These are phyloP conservation scores for Lycium barbarum DNA, from an alignment of 257 asterid genomes.

Conservation along the genomic window DNA sequence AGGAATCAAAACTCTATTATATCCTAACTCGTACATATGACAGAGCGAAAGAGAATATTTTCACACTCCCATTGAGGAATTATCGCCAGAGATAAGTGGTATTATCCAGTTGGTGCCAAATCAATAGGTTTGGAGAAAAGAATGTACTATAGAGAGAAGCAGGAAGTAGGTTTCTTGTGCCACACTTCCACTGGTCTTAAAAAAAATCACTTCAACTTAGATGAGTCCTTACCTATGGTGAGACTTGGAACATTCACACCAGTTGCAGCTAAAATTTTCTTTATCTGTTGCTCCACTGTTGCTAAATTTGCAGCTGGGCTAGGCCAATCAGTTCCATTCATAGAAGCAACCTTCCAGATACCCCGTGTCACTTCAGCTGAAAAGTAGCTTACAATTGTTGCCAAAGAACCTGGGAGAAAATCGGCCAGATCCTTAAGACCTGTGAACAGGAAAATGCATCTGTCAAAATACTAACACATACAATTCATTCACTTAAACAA, in stretches of 20 bases:
- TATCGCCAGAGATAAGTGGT: neutral
- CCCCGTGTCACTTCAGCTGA: constrained; percentile 98
- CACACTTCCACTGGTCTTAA: neutral
- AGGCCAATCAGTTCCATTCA: constrained; percentile 99
- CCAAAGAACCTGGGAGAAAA: constrained; percentile 98
- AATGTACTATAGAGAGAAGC: neutral
- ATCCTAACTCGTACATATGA: neutral
- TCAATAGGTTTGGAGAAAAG: constrained; percentile 6
- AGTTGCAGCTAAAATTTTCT: constrained; percentile 84
- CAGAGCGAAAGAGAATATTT: neutral
- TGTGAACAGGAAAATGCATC: constrained; percentile 42
- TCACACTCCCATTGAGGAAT: neutral
- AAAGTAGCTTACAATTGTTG: constrained; percentile 82
- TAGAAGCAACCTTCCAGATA: constrained; percentile 92
- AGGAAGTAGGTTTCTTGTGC: constrained; percentile 2
- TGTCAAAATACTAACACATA: constrained; percentile 30
- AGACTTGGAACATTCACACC: constrained; percentile 92
- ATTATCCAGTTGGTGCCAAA: neutral
- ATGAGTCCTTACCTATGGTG: constrained; percentile 57
- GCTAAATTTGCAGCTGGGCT: constrained; percentile 91
- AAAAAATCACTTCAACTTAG: constrained; percentile 21
- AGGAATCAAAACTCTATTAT: neutral
- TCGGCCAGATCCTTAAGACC: constrained; percentile 99
- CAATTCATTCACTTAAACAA: constrained; percentile 22
- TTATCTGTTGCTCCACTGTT: constrained; percentile 82